Conservation (phyloP, 2,329 filamentous ascomycete species). For the Trichophyton benhamiae region DNA sequence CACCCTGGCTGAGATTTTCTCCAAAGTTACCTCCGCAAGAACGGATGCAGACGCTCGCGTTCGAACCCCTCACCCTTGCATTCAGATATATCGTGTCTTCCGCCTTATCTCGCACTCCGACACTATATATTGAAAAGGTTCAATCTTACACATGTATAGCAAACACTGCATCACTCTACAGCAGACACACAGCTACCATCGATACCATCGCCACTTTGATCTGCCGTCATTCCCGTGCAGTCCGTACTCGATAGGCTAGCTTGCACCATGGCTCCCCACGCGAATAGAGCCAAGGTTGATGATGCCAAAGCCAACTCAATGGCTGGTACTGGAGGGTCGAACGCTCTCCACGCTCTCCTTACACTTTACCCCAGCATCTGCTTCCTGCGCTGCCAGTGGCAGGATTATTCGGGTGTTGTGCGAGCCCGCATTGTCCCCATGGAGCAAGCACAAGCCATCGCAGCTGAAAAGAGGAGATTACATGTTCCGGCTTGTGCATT, state of each 20-base stretch:
- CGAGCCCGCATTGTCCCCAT: conserved; percentile 1
- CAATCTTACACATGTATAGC: neutral
- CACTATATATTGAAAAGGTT: neutral
- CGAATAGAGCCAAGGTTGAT: neutral
- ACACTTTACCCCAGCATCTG: neutral
- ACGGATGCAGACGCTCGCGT: too few species aligned
- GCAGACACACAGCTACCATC: neutral
- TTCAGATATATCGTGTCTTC: neutral
- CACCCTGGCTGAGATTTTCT: too few species aligned
- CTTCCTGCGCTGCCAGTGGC: conserved; percentile 4
- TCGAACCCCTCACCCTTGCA: neutral
- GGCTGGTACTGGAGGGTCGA: neutral
- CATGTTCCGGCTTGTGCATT: neutral
- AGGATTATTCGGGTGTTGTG: conserved; percentile 5
- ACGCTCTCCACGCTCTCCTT: neutral
- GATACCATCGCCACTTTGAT: neutral
- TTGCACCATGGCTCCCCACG: neutral
- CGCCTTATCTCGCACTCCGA: neutral
- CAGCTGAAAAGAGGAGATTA: neutral
- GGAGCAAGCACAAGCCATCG: neutral
- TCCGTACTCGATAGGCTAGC: neutral
- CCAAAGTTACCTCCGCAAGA: too few species aligned
- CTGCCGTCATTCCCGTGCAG: neutral
- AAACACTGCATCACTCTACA: neutral
- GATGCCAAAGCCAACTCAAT: neutral